Conservation (phyloP, 805 yeast genomes). For the Lipomyces mesembrius region DNA sequence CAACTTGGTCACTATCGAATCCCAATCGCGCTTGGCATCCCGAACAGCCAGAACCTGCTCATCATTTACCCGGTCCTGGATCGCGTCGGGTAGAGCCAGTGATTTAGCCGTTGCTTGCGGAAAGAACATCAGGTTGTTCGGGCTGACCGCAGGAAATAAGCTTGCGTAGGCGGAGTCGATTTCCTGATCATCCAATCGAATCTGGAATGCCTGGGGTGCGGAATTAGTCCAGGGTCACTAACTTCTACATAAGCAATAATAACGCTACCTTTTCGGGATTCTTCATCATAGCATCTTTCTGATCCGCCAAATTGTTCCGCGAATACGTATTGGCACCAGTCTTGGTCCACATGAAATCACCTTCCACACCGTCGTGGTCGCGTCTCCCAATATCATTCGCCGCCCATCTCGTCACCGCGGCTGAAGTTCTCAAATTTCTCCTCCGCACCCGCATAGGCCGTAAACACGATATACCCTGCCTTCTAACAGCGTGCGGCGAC, state of each 20-base stretch:
- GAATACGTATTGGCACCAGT: not conserved
- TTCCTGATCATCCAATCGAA: slow-evolving; percentile 29
- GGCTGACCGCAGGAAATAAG: slow-evolving; percentile 18
- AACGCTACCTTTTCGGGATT: not conserved
- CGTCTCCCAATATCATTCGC: not conserved
- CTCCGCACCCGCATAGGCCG: not conserved
- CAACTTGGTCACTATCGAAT: slow-evolving; percentile 28
- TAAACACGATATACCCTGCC: not conserved
- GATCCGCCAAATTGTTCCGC: not conserved
- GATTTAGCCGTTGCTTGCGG: slow-evolving; percentile 9
- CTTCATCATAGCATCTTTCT: not conserved
- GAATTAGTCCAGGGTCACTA: not conserved
- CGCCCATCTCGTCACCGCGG: not conserved
- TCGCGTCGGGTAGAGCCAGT: slow-evolving; percentile 30
- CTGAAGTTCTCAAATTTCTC: not conserved
- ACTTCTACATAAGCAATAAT: not conserved
- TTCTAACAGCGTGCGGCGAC: not conserved
- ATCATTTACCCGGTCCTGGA: slow-evolving; percentile 34
- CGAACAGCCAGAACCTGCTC: slow-evolving; percentile 25
- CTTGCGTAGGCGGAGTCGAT: slow-evolving; percentile 27
- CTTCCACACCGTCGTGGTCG: not conserved
- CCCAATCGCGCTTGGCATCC: slow-evolving; percentile 37
- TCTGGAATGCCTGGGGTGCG: not conserved
- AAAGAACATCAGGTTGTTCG: slow-evolving; percentile 12
- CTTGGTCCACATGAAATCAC: not conserved